Evolutionary conservation across 2,329 filamentous ascomycete species (phyloP), one percentile per base, ranked within the genome.

Genomic region (Diaporthe citri): DNA sequence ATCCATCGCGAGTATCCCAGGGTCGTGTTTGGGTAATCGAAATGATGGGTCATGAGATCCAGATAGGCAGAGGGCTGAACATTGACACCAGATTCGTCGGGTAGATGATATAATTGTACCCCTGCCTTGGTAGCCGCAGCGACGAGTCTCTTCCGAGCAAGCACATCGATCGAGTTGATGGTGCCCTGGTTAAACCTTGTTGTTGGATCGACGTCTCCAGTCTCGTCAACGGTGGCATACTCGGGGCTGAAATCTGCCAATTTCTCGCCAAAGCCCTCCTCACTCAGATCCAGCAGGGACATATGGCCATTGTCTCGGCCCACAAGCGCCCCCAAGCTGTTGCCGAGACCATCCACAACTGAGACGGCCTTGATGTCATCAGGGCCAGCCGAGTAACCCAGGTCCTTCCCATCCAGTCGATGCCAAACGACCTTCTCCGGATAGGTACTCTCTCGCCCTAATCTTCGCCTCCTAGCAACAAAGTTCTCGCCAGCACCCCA

Each of bases 401-500:
- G 74, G 0, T 81, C 76, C 17, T 81, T 78, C 1, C 89, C 89
- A 52, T 81, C 78, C 1, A 85, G 75, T 13, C 80, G 79, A 9
- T 82, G 78, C 87, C 87, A 89, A 1, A 75, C 28, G 31, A 66
- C 36, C 57, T 67, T 73, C 15, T 48, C n/a, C 25, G 69, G 75
- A n/a, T 79, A 78, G 2, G 76, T 66, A 51, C 70, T 41, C 3
- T 55, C 72, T 6, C 62, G 77, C 4, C 76, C 80, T 8, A 78
- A 77, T 15, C 78, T 80, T 28, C 85, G 84, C 36, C 83, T 81
- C 31, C 87, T 82, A 3, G 86, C 84, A 7, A 89, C 80, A 39
- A 90, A 79, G 36, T 90, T 85, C 79, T 90, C 88, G 0, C 89
- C 89, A 0, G 85, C 87, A 0, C 88, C 88, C 81, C 86, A 89